Base-by-base conservation (phyloP, 2,329 filamentous ascomycete species). In the Penicillium corylophilum region DNA sequence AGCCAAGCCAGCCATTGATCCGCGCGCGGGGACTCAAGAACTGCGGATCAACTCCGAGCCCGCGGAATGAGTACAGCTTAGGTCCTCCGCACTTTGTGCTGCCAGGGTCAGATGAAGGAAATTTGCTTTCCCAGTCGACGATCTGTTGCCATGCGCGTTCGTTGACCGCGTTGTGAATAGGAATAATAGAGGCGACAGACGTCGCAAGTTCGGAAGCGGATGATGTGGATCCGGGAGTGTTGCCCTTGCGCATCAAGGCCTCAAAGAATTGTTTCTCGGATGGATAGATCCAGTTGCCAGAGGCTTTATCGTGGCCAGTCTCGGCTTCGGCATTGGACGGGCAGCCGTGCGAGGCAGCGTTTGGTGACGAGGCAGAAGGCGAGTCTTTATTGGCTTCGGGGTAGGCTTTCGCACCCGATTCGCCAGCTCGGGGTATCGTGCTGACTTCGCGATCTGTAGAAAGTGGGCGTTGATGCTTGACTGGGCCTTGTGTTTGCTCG, bases 261-360 rank as follows among this genome's bases (percentile, higher is more conserved):
- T 95, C 89, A 76, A 97, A 97, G 79, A 99, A 99, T 85, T 96
- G 95, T 67, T 89, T 88, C 71, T 97, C 93, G 0, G 89, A 94
- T 0, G 94, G 94, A 73, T 99, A 99, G 55, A 99, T 87, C 94
- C 94, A 99, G 71, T 96, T 96, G 0, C 93, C 93, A 0, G 83
- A 83, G 33, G 76, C 69, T 45, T 79, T 76, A 64, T 90, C 85
- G 20, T 84, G 79, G 55, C 88, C 87, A 0, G 87, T 88, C 69
- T 96, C 91, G 55, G 82, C 74, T 73, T 96, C 90, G 55, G 83
- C 80, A 72, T 95, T 96, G 13, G 88, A 86, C 0, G 83, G 81
- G 35, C 65, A 52, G 24, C 69, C 53, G 55, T 70, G 65, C 31
- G 70, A 69, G 24, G 64, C 63, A 41, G 64, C 62, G 9, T 56